These are phyloP conservation scores for Blepharisma japonicum DNA, from an alignment of 73 alveolate species.

Conservation along the genomic window DNA sequence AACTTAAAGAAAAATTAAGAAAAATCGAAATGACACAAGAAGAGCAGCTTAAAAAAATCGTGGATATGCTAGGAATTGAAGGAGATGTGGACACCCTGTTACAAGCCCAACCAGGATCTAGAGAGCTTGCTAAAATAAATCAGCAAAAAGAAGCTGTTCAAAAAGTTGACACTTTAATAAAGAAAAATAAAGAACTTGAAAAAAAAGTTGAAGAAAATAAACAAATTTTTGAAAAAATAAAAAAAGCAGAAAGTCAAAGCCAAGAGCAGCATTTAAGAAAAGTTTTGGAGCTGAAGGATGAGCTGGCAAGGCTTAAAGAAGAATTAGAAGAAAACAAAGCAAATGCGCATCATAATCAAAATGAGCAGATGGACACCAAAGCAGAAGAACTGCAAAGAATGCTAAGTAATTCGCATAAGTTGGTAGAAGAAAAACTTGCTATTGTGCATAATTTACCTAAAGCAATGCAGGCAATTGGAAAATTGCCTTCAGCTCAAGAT, in stretches of 20 bases:
- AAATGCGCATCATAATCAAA: neutral
- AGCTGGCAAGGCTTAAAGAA: conserved; percentile 31
- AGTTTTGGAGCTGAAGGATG: conserved; percentile 19
- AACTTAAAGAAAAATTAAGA: conserved; percentile 26
- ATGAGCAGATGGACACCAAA: conserved; percentile 32
- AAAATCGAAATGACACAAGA: conserved; percentile 6
- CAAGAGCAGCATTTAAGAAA: conserved; percentile 31
- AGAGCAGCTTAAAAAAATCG: conserved; percentile 14
- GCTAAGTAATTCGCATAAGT: conserved; percentile 34
- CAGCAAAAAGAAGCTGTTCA: conserved; percentile 12
- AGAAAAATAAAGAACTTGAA: conserved; percentile 30
- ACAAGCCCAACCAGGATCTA: neutral
- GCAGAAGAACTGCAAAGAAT: conserved; percentile 40
- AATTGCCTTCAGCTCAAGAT: neutral
- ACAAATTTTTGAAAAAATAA: conserved; percentile 24
- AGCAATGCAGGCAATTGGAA: conserved; percentile 25
- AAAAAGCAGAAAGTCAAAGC: neutral
- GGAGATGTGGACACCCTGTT: conserved; percentile 12
- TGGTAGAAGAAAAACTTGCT: conserved; percentile 36
- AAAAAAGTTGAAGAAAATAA: conserved; percentile 23
- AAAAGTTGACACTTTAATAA: conserved; percentile 6
- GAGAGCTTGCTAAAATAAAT: conserved; percentile 7
- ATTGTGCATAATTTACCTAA: conserved; percentile 32
- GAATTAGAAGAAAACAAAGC: conserved; percentile 10
- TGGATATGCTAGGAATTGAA: conserved; percentile 15